phyloP scores from a whole-genome alignment of 768 basidiomycete genomes.

The Tricholoma flavovirens region DNA sequence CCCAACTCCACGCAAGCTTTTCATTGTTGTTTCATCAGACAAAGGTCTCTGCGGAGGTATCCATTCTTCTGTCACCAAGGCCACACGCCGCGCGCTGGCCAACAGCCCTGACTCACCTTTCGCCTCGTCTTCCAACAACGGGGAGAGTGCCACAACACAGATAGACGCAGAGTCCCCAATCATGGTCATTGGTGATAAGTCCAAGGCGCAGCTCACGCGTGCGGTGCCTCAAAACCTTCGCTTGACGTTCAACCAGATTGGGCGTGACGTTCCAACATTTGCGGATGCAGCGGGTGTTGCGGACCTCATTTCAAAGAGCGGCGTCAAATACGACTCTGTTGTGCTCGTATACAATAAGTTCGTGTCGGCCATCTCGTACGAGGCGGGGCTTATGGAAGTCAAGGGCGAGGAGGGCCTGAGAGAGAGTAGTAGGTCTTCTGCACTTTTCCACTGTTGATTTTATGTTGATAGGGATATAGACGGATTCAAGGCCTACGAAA shows the following conservation, averaged over 20 bases:
- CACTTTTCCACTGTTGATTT: neutral
- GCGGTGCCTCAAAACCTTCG: conserved; percentile 56
- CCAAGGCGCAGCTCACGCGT: conserved; percentile 85
- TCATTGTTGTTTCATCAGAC: conserved; percentile 94
- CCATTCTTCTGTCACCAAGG: conserved; percentile 93
- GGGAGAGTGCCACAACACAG: conserved; percentile 31
- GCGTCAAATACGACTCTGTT: conserved; percentile 82
- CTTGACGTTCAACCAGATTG: conserved; percentile 96
- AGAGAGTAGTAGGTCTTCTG: conserved; percentile 60
- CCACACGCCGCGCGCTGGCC: conserved; percentile 66
- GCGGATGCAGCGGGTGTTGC: conserved; percentile 92
- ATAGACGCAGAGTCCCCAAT: conserved; percentile 61
- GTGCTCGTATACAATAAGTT: conserved; percentile 81
- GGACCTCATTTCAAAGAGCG: conserved; percentile 84
- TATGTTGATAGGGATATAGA: conserved; percentile 33
- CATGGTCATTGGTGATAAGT: conserved; percentile 95
- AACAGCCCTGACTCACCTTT: conserved; percentile 46
- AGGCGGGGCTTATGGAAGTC: conserved; percentile 68
- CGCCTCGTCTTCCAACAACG: conserved; percentile 28
- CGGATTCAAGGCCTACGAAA: conserved; percentile 93
- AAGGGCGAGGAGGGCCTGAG: conserved; percentile 77
- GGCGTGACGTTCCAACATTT: conserved; percentile 95
- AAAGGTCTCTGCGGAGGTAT: conserved; percentile 99
- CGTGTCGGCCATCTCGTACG: conserved; percentile 87
- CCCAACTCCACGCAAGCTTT: conserved; percentile 73